A percentile compares a stretch with the other conserved stretches of the same genome.
Conservation (phyloP, 139 green algal species). For the Picochlorum sp. region DNA sequence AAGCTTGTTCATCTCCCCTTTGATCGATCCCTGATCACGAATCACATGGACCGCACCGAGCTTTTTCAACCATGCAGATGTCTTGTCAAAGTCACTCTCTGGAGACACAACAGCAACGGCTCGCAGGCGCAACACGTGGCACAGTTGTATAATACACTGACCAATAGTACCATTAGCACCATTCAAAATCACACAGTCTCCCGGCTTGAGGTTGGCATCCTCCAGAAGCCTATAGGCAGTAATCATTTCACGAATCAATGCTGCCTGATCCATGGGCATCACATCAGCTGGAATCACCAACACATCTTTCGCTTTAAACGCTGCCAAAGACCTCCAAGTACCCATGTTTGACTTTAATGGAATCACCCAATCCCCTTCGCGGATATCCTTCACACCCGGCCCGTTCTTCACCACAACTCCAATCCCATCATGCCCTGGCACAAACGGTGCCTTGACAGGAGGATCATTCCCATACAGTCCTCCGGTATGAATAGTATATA, state of each 20-base stretch:
- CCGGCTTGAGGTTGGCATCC: conserved; percentile 63
- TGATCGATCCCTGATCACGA: conserved; percentile 51
- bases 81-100: conserved; percentile 26
- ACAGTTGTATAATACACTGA: conserved; percentile 75
- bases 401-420: conserved; percentile 71
- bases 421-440: conserved; percentile 58
- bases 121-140: conserved; percentile 63
- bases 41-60: conserved; percentile 69
- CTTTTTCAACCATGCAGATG: conserved; percentile 35
- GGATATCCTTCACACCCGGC: conserved; percentile 66
- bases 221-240: conserved; percentile 83
- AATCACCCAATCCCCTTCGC: conserved; percentile 74
- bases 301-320: conserved; percentile 60
- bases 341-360: conserved; percentile 54
- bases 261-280: conserved; percentile 54
- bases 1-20: conserved; percentile 52
- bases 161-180: conserved; percentile 72
- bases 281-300: conserved; percentile 32
- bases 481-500: conserved; percentile 52
- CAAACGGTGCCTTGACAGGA: conserved; percentile 40
- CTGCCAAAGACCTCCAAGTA: conserved; percentile 60
- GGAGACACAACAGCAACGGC: conserved; percentile 36
- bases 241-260: conserved; percentile 60
- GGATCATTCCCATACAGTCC: conserved; percentile 50
- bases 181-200: conserved; percentile 84